Evolutionary conservation across 78 protist species (phyloP), one percentile per base, ranked within the genome.

Genomic region (Polysphondylium violaceum): DNA sequence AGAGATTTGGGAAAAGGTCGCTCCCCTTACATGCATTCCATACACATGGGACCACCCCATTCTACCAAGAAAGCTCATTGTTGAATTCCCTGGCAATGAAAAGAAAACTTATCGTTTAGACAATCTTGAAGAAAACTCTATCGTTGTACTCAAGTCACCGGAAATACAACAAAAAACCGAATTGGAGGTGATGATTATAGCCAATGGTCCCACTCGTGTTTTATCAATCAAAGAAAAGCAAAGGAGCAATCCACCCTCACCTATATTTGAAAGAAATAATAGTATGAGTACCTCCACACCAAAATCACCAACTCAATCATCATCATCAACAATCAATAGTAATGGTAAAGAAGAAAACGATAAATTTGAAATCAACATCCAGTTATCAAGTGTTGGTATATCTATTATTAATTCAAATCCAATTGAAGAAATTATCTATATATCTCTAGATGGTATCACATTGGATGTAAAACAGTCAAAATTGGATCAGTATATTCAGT

Each of bases 21-120:
- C 27, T 25, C 43, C 93, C 21, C 38, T 51, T 3, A 38, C 86
- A 1, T 64, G 74, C 9, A 74, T 60, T 17, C 86, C 85, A 0
- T 87, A 87, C 41, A 59, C 93, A 2, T 87, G 93, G 93, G 93
- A 87, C 41, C 87, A 87, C 29, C 67, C 76, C 21, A 87, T 75
- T 12, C 71, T 74, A 12, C 93, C 93, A n/a, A 73, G 61, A n/a
- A 72, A 67, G n/a, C 7, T 75, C 6, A 14, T 56, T 6, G 55
- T 75, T 55, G 86, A 87, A 75, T 75, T 75, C 56, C 93, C 86
- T 2, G 74, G 76, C 31, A 33, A 50, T 19, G 27, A 33, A 16
- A 86, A 74, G 3, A 74, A 35, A 38, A 40, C 58, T 1, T 83
- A 71, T 56, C 58, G 79, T 50, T 38, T 83, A 8, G 65, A 74